These are phyloP conservation scores for Tephrocybe sp. DNA, from an alignment of 768 basidiomycete species.

Conservation along the genomic window DNA sequence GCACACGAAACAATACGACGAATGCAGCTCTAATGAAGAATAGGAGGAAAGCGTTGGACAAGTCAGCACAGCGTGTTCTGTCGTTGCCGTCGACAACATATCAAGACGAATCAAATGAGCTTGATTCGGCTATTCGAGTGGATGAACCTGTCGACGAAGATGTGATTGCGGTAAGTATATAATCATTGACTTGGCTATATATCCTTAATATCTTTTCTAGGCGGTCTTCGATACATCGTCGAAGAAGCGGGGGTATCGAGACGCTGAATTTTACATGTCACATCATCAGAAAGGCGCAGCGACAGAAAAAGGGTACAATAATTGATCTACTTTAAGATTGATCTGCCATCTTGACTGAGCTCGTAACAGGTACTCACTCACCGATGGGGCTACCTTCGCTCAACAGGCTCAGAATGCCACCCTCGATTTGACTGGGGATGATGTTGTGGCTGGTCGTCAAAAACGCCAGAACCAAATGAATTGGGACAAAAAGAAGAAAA, in stretches of 20 bases:
- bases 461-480: constrained; percentile 65
- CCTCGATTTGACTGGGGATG: constrained; percentile 83
- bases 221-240: constrained; percentile 61
- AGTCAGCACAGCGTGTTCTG: constrained; percentile 52
- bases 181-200: neutral
- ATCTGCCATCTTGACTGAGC: neutral
- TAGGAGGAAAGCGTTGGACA: constrained; percentile 72
- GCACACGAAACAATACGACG: constrained; percentile 61
- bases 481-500: constrained; percentile 98
- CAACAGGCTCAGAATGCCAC: constrained; percentile 77
- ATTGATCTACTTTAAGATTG: neutral
- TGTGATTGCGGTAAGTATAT: constrained; percentile 61
- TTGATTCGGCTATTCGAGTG: constrained; percentile 28
- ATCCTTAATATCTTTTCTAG: constrained; percentile 31
- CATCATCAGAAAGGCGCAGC: constrained; percentile 85
- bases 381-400: constrained; percentile 83
- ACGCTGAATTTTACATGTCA: constrained; percentile 88
- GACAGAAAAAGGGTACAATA: constrained; percentile 85
- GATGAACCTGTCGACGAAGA: constrained; percentile 78
- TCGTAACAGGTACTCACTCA: constrained; percentile 73
- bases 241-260: constrained; percentile 59
- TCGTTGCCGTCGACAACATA: constrained; percentile 28
- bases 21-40: constrained; percentile 84
- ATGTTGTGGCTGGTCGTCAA: constrained; percentile 55
- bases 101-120: constrained; percentile 32